Base-by-base conservation (phyloP, 371 early-diverging fungal genomes). In the Syncephalastrum contaminatum region DNA sequence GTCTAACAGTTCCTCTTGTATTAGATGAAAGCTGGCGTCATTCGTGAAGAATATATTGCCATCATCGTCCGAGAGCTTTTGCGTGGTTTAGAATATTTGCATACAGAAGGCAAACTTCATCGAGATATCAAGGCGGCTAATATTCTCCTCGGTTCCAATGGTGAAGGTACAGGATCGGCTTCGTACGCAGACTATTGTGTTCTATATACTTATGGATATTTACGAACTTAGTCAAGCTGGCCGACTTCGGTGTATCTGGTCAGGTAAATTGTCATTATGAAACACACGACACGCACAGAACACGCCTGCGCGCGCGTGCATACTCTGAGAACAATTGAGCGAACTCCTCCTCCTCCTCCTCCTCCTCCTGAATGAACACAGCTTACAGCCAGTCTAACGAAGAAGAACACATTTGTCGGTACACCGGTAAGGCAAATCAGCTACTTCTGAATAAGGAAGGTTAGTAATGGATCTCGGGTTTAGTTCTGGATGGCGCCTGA, bases 401-500 rank as follows among this genome's bases (percentile, higher is more conserved):
- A 93, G 73, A 97, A 92, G 73, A 94, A 92, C 67, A 99, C 99
- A 13, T 97, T 98, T 85, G 98, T 99, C 22, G 99, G 99, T 4
- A 98, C 99, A 39, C 97, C 98, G n/a, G 88, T 87, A 81, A 75
- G 82, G 15, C 3, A 47, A 4, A 41, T 47, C 12, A n/a, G 19
- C 20, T 39, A n/a, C n/a, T n/a, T n/a, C n/a, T 24, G 21, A 24
- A 12, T 36, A 12, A 46, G 25, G 20, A 27, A 36, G 40, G 21
- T 25, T 25, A 1, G 15, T 36, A 24, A 51, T 8, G 43, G 20
- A 48, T 43, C 56, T 50, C 22, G 18, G 41, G 20, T 45, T 43
- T 62, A 85, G 73, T 97, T 91, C 70, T 96, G 96, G 93, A 96
- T 98, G 94, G 98, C 97, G 2, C 99, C 99, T 4, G 97, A 99